Evolutionary conservation across 1,284 basidiomycete species (phyloP).

Genomic region (Papiliotrema laurentii): DNA sequence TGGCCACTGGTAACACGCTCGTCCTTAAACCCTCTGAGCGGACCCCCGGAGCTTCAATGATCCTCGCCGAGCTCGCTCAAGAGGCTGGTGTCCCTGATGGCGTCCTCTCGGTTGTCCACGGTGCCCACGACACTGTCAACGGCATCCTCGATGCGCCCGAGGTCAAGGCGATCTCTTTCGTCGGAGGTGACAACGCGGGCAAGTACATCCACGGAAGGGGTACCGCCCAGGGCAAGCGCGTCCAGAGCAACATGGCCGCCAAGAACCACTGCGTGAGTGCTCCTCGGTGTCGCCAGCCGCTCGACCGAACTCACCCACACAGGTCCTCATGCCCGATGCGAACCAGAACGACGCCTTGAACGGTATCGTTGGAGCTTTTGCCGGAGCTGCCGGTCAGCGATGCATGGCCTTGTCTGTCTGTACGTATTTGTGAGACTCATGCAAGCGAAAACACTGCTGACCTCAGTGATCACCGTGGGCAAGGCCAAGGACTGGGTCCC

Average conservation of each 20-base stretch:
- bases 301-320: background rate
- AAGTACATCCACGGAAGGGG: slow-evolving; percentile 80
- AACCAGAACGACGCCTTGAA: slow-evolving; percentile 88
- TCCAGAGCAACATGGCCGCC: slow-evolving; percentile 84
- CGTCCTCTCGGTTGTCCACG: slow-evolving; percentile 68
- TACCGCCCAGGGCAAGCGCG: slow-evolving; percentile 68
- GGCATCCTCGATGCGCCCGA: slow-evolving; percentile 83
- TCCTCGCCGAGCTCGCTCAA: slow-evolving; percentile 84
- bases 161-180: slow-evolving; percentile 91
- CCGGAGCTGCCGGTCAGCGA: slow-evolving; percentile 82
- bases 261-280: slow-evolving; percentile 80
- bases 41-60: slow-evolving; percentile 90
- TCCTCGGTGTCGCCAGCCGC: too few relatives aligned
- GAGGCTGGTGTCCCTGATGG: slow-evolving; percentile 65
- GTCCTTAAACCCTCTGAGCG: slow-evolving; percentile 90
- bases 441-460: background rate
- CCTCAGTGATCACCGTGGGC: slow-evolving; percentile 69
- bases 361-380: slow-evolving; percentile 85
- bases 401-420: slow-evolving; percentile 33
- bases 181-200: slow-evolving; percentile 89
- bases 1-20: slow-evolving; percentile 65
- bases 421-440: background rate
- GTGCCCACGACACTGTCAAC: slow-evolving; percentile 81
- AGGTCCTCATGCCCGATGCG: slow-evolving; percentile 83
- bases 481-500: slow-evolving; percentile 71